These are phyloP conservation scores for Fusarium pininemorale DNA, from an alignment of 2,329 filamentous ascomycete species.

Conservation along the genomic window DNA sequence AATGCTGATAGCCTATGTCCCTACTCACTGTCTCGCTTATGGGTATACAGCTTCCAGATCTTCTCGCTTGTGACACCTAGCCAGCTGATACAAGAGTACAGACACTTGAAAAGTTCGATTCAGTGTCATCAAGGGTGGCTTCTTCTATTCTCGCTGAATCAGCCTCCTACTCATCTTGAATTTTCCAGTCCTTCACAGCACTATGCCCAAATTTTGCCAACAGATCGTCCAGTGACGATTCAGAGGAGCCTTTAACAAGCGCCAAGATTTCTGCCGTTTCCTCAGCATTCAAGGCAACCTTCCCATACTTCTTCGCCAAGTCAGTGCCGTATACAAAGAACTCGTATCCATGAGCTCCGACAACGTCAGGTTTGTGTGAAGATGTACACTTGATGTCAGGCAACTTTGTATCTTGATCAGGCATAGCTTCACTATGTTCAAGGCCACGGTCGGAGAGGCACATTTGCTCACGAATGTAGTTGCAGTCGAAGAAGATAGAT, in stretches of 20 bases:
- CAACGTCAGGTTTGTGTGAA: neutral
- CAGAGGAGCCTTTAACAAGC: neutral
- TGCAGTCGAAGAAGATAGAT: neutral
- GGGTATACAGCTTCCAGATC: no score
- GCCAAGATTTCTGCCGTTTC: neutral
- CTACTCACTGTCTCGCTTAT: neutral
- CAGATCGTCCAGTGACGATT: neutral
- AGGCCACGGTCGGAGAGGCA: neutral
- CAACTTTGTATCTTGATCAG: neutral
- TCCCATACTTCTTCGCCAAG: neutral
- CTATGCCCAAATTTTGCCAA: neutral
- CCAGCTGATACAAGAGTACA: neutral
- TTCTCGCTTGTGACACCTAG: neutral
- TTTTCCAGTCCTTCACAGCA: neutral
- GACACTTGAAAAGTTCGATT: fast-evolving
- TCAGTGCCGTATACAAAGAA: neutral
- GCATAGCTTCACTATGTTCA: neutral
- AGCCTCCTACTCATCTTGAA: neutral
- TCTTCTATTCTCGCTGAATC: neutral
- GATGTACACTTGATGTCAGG: neutral
- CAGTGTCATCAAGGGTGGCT: neutral
- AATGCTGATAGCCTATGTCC: neutral
- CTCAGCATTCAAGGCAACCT: neutral
- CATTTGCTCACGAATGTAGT: neutral
- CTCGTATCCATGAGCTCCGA: neutral